Evolutionary conservation across 331 rosid genomes (phyloP).

Genomic region (Dryas integrifolia): DNA sequence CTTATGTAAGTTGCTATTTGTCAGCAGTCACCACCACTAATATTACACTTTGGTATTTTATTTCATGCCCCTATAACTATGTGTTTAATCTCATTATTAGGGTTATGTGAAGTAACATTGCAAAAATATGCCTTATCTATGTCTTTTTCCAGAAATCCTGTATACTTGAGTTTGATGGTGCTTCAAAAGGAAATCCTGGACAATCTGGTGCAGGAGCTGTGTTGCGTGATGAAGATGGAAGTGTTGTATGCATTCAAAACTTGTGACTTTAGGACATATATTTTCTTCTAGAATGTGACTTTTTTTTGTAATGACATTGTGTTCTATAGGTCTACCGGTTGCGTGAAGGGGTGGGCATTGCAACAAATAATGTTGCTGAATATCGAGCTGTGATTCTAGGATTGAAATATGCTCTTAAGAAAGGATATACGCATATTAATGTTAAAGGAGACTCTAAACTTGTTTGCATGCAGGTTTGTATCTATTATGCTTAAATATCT

Average conservation of each 20-base stretch:
- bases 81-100: background rate
- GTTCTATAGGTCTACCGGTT: constrained; percentile 53
- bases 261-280: background rate
- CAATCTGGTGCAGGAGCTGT: constrained; percentile 87
- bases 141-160: constrained; percentile 51
- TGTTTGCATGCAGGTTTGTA: constrained; percentile 86
- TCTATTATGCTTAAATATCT: background rate
- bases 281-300: constrained; percentile 16
- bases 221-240: constrained; percentile 67
- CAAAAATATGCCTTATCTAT: background rate
- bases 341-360: constrained; percentile 81
- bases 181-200: constrained; percentile 96
- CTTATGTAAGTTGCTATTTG: constrained; percentile 44
- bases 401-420: constrained; percentile 57
- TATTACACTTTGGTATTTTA: background rate
- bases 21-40: background rate
- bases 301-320: background rate
- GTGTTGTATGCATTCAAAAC: constrained; percentile 39
- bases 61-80: background rate
- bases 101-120: background rate
- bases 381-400: constrained; percentile 82
- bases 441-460: constrained; percentile 78
- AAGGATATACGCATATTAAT: constrained; percentile 62
- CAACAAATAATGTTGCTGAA: constrained; percentile 77
- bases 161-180: constrained; percentile 71